Conservation (phyloP, 129 eudicot species). For the Saussurea involucrata region DNA sequence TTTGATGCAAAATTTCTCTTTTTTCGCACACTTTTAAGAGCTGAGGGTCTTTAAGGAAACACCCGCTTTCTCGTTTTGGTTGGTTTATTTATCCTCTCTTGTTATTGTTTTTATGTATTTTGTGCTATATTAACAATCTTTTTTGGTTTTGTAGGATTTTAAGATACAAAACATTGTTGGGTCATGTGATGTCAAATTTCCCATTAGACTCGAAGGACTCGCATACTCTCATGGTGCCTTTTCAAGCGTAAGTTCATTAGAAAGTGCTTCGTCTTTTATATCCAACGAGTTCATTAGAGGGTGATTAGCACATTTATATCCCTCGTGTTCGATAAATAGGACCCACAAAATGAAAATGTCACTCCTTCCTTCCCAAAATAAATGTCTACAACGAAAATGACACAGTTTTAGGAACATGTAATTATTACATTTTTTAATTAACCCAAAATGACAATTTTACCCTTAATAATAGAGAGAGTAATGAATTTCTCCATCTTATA, state of each 20-base stretch:
- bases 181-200: constrained; percentile 93
- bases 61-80: neutral
- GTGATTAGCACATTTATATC: neutral
- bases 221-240: constrained; percentile 88
- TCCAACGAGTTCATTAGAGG: constrained; percentile 15
- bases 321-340: neutral
- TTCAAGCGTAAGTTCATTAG: constrained; percentile 64
- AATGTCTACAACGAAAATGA: neutral
- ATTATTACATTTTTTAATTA: neutral
- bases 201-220: constrained; percentile 84
- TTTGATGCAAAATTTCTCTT: neutral
- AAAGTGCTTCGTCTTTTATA: neutral
- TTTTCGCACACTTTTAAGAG: neutral
- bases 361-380: neutral
- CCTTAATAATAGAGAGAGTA: neutral
- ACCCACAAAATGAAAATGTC: neutral
- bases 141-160: constrained; percentile 53
- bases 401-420: neutral
- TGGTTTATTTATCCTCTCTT: neutral
- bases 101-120: neutral
- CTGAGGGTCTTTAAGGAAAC: neutral
- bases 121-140: neutral
- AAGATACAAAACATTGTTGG: constrained; percentile 93
- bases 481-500: neutral
- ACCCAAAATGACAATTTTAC: neutral